These are phyloP conservation scores for Neoarthrinium moseri DNA, from an alignment of 2,329 filamentous ascomycete species.

Conservation along the genomic window DNA sequence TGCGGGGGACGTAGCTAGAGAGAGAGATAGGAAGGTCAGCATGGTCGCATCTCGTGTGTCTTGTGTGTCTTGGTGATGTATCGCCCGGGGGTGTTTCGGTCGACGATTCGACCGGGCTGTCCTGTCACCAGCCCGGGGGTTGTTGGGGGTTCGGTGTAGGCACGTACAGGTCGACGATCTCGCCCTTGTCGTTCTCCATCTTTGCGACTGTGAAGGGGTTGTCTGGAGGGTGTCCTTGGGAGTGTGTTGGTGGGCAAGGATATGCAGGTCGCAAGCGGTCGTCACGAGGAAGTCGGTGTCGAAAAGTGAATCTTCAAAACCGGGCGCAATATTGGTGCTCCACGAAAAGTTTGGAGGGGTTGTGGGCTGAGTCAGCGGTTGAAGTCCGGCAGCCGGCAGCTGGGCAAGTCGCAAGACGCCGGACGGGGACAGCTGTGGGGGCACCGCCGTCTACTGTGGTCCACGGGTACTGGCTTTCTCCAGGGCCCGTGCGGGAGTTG, in stretches of 20 bases:
- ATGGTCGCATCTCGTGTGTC: background rate
- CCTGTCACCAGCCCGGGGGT: too few species aligned
- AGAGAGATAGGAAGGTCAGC: conserved; percentile 4
- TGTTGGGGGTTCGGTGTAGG: too few species aligned
- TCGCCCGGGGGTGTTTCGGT: background rate
- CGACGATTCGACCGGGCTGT: too few species aligned
- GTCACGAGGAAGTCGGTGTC: background rate
- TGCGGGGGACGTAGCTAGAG: conserved; percentile 90
- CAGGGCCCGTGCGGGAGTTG: too few species aligned
- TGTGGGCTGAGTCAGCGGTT: conserved; percentile 7
- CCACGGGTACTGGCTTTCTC: too few species aligned
- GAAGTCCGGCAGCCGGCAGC: background rate
- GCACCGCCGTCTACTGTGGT: too few species aligned
- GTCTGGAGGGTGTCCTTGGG: conserved; percentile 27
- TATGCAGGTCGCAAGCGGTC: conserved; percentile 3
- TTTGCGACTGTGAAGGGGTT: conserved; percentile 46
- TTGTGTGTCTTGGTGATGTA: background rate
- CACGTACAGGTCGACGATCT: conserved; percentile 97
- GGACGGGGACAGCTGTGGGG: too few species aligned
- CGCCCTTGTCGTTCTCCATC: conserved; percentile 99
- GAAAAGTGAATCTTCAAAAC: background rate
- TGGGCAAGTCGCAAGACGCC: background rate
- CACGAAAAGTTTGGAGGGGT: conserved; percentile 7
- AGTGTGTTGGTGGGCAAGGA: conserved; percentile 16
- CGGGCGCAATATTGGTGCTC: background rate